Percentiles rank a stretch among this genome's conserved stretches.
Conservation (phyloP, 306 rosid species). For the Carpinus fangiana region DNA sequence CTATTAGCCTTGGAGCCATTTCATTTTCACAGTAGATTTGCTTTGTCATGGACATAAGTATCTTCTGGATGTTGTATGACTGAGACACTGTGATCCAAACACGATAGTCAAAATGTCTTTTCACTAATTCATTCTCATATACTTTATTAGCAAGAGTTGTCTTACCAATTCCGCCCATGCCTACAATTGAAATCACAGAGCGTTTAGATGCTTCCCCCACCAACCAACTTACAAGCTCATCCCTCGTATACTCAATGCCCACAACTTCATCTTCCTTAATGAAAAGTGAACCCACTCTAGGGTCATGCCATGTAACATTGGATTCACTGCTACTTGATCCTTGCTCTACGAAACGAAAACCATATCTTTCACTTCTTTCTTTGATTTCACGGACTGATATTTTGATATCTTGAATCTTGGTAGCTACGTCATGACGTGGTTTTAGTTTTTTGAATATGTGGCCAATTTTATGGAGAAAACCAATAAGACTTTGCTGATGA, state of each 20-base stretch:
- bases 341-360: background rate
- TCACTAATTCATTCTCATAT: background rate
- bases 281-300: background rate
- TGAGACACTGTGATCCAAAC: conserved; percentile 11
- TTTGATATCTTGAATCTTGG: background rate
- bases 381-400: background rate
- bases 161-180: background rate
- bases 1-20: background rate
- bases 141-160: background rate
- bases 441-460: background rate
- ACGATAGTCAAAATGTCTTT: background rate
- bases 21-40: background rate
- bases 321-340: background rate
- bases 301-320: background rate
- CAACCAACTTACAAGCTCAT: background rate
- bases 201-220: background rate
- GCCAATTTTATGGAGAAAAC: background rate
- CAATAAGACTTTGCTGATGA: background rate
- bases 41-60: background rate
- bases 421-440: background rate
- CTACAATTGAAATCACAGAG: background rate
- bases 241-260: background rate
- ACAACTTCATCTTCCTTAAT: background rate
- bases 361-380: background rate
- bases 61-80: background rate